These are phyloP conservation scores for Thermothelomyces thermophilus DNA, from an alignment of 2,329 filamentous ascomycete species.

Conservation along the genomic window DNA sequence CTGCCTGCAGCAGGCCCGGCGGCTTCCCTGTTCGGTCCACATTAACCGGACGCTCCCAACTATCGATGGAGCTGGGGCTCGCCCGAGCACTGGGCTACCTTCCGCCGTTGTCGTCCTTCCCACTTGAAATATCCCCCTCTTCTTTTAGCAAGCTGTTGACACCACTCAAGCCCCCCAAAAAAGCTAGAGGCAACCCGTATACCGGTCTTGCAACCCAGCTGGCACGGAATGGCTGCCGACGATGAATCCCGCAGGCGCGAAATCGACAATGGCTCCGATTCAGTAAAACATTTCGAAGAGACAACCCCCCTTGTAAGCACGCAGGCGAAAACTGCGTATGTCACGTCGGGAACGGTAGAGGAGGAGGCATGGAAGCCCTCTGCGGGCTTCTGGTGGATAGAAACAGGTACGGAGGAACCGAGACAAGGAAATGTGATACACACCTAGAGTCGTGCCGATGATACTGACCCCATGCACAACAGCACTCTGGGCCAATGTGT, in stretches of 20 bases:
- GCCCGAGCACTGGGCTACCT: not conserved
- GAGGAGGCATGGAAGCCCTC: constrained; percentile 40
- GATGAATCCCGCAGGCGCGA: not conserved
- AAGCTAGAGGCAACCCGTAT: not conserved
- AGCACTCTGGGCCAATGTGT: constrained; percentile 44
- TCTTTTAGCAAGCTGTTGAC: too few relatives aligned
- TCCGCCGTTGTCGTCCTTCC: not conserved
- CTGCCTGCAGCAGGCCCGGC: constrained; percentile 1
- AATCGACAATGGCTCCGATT: not conserved
- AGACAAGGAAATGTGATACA: not conserved
- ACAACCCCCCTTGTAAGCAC: constrained; percentile 19
- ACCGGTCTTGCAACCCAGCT: not conserved
- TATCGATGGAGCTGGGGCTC: not conserved
- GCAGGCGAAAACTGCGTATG: constrained; percentile 17
- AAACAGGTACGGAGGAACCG: constrained; percentile 45
- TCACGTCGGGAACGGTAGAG: constrained; percentile 8
- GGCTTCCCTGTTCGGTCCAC: constrained; percentile 3
- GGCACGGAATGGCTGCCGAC: not conserved
- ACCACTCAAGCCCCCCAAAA: not conserved
- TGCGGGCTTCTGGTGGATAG: constrained; percentile 48
- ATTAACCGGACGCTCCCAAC: not conserved
- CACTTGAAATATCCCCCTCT: not conserved
- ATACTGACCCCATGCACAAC: not conserved
- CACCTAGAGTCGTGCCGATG: not conserved
- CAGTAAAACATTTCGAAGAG: constrained; percentile 9